These are phyloP conservation scores for Penicillium freii DNA, from an alignment of 2,329 filamentous ascomycete species.

Conservation along the genomic window DNA sequence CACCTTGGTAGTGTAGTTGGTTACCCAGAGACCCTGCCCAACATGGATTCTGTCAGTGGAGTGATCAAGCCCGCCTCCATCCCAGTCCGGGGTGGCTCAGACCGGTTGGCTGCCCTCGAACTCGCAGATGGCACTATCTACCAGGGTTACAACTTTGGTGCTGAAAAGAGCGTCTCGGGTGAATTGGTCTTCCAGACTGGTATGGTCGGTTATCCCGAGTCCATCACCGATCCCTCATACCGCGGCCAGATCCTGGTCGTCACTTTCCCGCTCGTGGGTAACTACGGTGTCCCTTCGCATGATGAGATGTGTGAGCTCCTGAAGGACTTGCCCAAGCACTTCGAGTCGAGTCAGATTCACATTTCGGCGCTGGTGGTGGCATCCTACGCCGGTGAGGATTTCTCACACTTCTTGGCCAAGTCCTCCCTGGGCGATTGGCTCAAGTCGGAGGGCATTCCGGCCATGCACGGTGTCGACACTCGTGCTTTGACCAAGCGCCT, in stretches of 20 bases:
- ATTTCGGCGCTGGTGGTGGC: conserved; percentile 87
- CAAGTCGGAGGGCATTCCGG: conserved; percentile 91
- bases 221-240: conserved; percentile 83
- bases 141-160: conserved; percentile 95
- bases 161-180: conserved; percentile 87
- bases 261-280: conserved; percentile 92
- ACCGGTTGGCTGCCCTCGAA: conserved; percentile 78
- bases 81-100: conserved; percentile 52
- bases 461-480: conserved; percentile 94
- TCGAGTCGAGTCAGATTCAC: conserved; percentile 90
- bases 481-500: conserved; percentile 92
- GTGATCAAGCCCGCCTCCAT: conserved; percentile 60
- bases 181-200: conserved; percentile 99
- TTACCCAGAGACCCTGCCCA: conserved; percentile 33
- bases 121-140: conserved; percentile 87
- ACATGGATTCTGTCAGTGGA: conserved; percentile 33
- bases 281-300: conserved; percentile 92
- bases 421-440: conserved; percentile 93
- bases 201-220: conserved; percentile 98
- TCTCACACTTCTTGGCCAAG: conserved; percentile 86
- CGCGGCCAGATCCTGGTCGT: conserved; percentile 94
- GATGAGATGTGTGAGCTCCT: conserved; percentile 82
- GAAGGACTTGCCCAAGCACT: conserved; percentile 82
- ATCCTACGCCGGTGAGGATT: conserved; percentile 91
- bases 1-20: conserved; percentile 42